Evolutionary conservation across 768 basidiomycete genomes (phyloP).

Genomic region (Boletus subparvulus): DNA sequence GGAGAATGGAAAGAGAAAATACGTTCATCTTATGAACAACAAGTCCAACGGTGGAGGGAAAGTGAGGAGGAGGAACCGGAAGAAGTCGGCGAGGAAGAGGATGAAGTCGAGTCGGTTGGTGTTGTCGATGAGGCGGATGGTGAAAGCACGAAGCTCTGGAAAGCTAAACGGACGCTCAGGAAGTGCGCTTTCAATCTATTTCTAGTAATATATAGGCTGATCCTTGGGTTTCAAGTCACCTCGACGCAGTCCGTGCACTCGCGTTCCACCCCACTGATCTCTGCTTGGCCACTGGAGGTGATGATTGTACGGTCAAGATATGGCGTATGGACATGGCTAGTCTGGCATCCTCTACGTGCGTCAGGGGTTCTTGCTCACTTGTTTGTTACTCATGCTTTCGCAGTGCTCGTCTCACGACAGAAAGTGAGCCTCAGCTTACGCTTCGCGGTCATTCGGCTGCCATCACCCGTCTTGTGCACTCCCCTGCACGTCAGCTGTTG

Average conservation of each 20-base stretch:
- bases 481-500: slow-evolving; percentile 70
- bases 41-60: slow-evolving; percentile 42
- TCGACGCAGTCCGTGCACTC: slow-evolving; percentile 89
- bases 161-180: slow-evolving; percentile 80
- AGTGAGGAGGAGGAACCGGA: slow-evolving; percentile 59
- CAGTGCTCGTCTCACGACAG: slow-evolving; percentile 72
- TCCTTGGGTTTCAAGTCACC: slow-evolving; percentile 55
- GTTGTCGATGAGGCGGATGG: slow-evolving; percentile 67
- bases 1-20: slow-evolving; percentile 86
- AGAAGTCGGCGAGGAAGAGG: slow-evolving; percentile 67
- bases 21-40: slow-evolving; percentile 58
- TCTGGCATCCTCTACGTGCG: slow-evolving; percentile 76
- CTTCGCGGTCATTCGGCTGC: slow-evolving; percentile 91
- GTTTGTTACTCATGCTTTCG: slow-evolving; percentile 7
- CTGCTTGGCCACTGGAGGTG: slow-evolving; percentile 88
- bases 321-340: slow-evolving; percentile 86
- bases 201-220: slow-evolving; percentile 2
- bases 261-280: slow-evolving; percentile 87
- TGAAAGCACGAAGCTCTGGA: slow-evolving; percentile 77
- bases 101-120: slow-evolving; percentile 50
- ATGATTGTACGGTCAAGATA: slow-evolving; percentile 94
- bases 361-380: slow-evolving; percentile 19
- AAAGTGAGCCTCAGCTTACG: slow-evolving; percentile 91
- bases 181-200: slow-evolving; percentile 58
- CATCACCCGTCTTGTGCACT: slow-evolving; percentile 82